Base-by-base conservation (phyloP, 768 basidiomycete species). In the Tulasnella sp. region DNA sequence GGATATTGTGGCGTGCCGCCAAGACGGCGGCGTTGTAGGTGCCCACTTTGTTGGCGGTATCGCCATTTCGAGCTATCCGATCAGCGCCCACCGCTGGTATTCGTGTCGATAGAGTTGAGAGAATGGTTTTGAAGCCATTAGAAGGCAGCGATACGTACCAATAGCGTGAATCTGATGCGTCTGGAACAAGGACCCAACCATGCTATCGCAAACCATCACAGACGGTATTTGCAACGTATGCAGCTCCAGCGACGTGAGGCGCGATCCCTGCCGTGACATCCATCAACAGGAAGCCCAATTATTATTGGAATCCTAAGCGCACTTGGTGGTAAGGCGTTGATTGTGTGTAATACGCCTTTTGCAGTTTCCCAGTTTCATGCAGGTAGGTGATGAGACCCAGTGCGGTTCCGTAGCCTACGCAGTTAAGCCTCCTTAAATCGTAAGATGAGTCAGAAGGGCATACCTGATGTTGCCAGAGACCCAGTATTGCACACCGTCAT, bases 401-500 rank as follows among this genome's bases (percentile, higher is more conserved):
- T 2, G 93, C 93, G 1, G 93, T 98, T 14, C 93, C 93, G 69
- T 96, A 94, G 19, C 92, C 93, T 56, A n/a, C 19, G 17, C 17
- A 25, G n/a, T 17, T 23, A 42, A 21, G 31, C 43, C 43, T 46
- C 25, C 8, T 42, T 15, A 46, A 39, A n/a, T n/a, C n/a, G n/a
- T n/a, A n/a, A n/a, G n/a, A n/a, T n/a, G 25, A 31, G 25, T 6
- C 23, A 8, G 25, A 19, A 9, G 15, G 19, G 25, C 54, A 37
- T 37, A 43, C 54, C 91, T 29, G 91, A 94, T 8, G 92, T 96
- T 1, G 94, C 93, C 61, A 98, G 75, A 21, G 86, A 89, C 3
- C 93, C 93, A n/a, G 93, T 98, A 68, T 97, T 97, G 72, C 93
- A 97, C 9, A 97, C 89, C 14, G 93, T 96, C 68, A 96, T 72